phyloP scores from a whole-genome alignment of 768 basidiomycete genomes.

The Tulasnella sp. region DNA sequence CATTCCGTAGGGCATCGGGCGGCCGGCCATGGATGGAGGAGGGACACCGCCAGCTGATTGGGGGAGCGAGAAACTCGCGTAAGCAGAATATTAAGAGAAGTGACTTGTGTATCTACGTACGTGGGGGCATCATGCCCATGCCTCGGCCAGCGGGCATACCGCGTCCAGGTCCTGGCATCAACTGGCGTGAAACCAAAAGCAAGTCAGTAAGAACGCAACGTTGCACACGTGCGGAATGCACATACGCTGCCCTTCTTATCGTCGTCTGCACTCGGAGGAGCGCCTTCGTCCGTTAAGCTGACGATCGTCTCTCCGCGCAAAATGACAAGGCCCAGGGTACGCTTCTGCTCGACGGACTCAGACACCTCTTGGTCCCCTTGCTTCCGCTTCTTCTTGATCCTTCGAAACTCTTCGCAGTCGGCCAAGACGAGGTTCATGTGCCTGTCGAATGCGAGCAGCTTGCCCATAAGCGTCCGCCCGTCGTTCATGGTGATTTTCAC shows the following conservation, averaged over 20 bases:
- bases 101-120: constrained; percentile 20
- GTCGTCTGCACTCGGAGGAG: constrained; percentile 82
- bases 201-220: constrained; percentile 17
- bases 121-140: constrained; percentile 49
- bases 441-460: constrained; percentile 99
- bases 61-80: background rate
- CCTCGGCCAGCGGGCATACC: constrained; percentile 95
- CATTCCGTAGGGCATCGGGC: constrained; percentile 29
- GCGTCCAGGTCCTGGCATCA: constrained; percentile 81
- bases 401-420: constrained; percentile 96
- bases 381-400: constrained; percentile 88
- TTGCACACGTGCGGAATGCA: background rate
- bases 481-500: constrained; percentile 96
- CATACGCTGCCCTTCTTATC: constrained; percentile 70
- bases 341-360: constrained; percentile 75
- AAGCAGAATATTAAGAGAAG: background rate
- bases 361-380: constrained; percentile 36
- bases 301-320: constrained; percentile 94
- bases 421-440: constrained; percentile 99
- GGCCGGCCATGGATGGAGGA: constrained; percentile 17
- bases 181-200: constrained; percentile 36
- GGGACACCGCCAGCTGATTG: background rate
- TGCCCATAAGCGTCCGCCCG: constrained; percentile 87
- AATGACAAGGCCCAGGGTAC: constrained; percentile 92
- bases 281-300: constrained; percentile 88